Base-by-base conservation (phyloP, 73 alveolate species). In the Blepharisma stoltei region DNA sequence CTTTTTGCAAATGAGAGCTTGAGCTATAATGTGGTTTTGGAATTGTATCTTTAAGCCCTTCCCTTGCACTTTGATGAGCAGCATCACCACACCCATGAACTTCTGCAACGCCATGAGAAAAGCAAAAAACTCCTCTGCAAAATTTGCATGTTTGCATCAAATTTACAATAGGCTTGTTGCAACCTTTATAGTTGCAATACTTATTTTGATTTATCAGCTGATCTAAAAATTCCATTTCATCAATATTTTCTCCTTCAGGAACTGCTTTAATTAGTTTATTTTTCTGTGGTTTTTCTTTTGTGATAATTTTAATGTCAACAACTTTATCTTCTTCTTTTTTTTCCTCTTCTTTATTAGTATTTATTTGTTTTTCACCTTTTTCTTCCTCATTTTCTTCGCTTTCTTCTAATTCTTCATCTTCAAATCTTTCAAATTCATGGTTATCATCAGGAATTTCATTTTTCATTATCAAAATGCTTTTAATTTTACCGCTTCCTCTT, bases 21-120 rank as follows among this genome's bases (percentile, higher is more conserved):
- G 41, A 32, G 41, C 41, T 60, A 60, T n/a, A 8, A 8, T 60
- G 46, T 5, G 37, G 46, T 3, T 8, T 8, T 38, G 14, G 14
- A 25, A 38, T 25, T 2, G 73, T n/a, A 1, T 9, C 67, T 71
- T 52, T 20, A 67, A 50, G 55, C 18, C 18, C 71, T 7, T 83
- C 67, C 55, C 67, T 68, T 0, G 86, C 86, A 14, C 43, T 47
- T 43, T 69, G 27, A 54, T 80, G 73, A 25, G 88, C 92, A 25
- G 43, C 76, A 18, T 86, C 89, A 5, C 80, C 93, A 52, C 93
- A 86, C 5, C 93, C 93, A 73, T 86, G 93, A 7, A 76, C 87
- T 76, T 86, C 93, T 23, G 93, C 84, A 23, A 84, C 38, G 18
- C 60, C 75, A 68, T 86, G 93, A 7, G 69, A 20, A n/a, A 50